Percentiles rank a stretch among this genome's conserved stretches.
Conservation (phyloP, 257 asterid species). For the Fraxinus pennsylvanica region DNA sequence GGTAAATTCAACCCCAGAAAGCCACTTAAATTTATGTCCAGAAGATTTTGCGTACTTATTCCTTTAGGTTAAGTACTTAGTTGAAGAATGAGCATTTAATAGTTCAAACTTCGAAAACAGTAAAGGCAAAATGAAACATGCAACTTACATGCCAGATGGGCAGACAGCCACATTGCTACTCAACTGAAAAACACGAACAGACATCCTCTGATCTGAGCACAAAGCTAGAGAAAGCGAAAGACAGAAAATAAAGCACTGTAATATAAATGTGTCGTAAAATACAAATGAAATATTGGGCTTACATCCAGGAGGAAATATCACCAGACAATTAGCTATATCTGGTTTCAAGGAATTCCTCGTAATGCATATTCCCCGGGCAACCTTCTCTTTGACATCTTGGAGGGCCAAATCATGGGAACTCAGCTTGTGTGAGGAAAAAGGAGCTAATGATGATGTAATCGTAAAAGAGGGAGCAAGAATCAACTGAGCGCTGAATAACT, state of each 20-base stretch:
- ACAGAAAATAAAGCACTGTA: slow-evolving; percentile 16
- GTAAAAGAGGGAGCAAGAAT: slow-evolving; percentile 69
- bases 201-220: slow-evolving; percentile 62
- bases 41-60: background rate
- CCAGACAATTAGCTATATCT: slow-evolving; percentile 63
- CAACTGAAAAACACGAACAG: slow-evolving; percentile 76
- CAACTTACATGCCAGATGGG: slow-evolving; percentile 81
- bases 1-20: slow-evolving; percentile 1
- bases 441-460: slow-evolving; percentile 41
- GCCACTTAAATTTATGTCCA: background rate
- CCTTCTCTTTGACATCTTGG: slow-evolving; percentile 46
- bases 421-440: slow-evolving; percentile 33
- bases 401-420: slow-evolving; percentile 32
- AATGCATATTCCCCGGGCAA: slow-evolving; percentile 83
- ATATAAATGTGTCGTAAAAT: slow-evolving; percentile 8
- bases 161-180: slow-evolving; percentile 73
- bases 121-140: slow-evolving; percentile 4
- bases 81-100: background rate
- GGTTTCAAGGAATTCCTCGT: slow-evolving; percentile 57
- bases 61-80: background rate
- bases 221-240: slow-evolving; percentile 48
- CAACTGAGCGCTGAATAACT: slow-evolving; percentile 71
- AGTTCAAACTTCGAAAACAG: slow-evolving; percentile 1
- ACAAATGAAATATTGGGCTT: slow-evolving; percentile 25
- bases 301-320: slow-evolving; percentile 83